phyloP scores from a whole-genome alignment of 139 green algal genomes.

The Chlorella sp. region DNA sequence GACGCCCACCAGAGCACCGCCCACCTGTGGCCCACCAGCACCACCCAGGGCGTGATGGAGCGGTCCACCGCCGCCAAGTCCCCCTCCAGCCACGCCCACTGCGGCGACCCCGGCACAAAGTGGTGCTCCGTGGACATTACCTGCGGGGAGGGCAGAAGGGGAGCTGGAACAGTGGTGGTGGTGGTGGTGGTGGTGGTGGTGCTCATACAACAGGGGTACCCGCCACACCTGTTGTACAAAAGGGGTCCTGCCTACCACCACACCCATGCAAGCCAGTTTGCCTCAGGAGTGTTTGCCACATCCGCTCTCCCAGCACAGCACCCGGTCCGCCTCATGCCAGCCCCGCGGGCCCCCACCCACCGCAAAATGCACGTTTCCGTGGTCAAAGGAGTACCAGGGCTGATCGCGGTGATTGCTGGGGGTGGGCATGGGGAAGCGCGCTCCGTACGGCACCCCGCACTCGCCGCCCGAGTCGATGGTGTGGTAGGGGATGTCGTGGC shows the following conservation, averaged over 20 bases:
- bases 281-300: no score
- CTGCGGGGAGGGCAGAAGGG: no score
- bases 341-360: no score
- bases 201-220: no score
- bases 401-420: constrained; percentile 77
- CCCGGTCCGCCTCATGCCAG: no score
- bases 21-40: constrained; percentile 13
- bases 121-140: constrained; percentile 10
- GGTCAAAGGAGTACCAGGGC: constrained; percentile 68
- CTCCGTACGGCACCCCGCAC: constrained; percentile 72
- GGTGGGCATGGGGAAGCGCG: constrained; percentile 52
- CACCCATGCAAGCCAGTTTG: no score
- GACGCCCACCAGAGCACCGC: no score
- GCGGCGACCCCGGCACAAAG: neutral
- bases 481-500: constrained; percentile 28
- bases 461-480: constrained; percentile 66
- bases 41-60: neutral
- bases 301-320: no score
- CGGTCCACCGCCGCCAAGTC: constrained; percentile 62
- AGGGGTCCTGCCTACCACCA: no score
- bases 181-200: no score
- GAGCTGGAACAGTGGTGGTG: no score
- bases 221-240: no score
- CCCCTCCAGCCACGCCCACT: constrained; percentile 7
- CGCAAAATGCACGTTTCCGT: neutral